Evolutionary conservation across 108 stramenopile species (phyloP), one percentile per base, ranked within the genome.

Genomic region (Hondaea fermentalgiana): DNA sequence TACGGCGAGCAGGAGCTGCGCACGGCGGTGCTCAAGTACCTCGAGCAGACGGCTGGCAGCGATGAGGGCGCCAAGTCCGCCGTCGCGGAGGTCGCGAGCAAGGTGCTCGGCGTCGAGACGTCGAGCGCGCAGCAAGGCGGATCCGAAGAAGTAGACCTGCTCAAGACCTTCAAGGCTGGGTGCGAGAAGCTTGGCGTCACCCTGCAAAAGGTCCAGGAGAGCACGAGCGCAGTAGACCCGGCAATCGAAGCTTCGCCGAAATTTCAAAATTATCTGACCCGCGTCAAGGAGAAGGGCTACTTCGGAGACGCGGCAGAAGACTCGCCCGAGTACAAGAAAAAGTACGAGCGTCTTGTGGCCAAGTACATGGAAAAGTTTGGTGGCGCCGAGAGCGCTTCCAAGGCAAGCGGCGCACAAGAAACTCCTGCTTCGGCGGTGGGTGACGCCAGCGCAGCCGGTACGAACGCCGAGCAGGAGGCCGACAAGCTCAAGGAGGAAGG

Each of bases 401-500:
- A 23, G 14, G 0, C 16, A 53, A 21, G 43, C 76, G 76, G 28
- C n/a, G 4, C 64, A 17, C 25, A 14, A 42, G 4, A 12, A 25
- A 6, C 76, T 12, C 43, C 76, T 12, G 43, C 76, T 83, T 47
- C 76, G n/a, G 5, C 76, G n/a, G 49, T 1, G 17, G 59, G 21
- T 59, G 59, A 19, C n/a, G 59, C 59, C 19, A 23, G 21, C 59
- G 59, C 19, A 59, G 59, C 19, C 17, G 42, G 8, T 23, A 69
- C 35, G 21, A 53, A 83, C 76, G 17, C 25, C 14, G 76, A 83
- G 6, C 16, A 53, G 45, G 45, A 47, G 51, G 76, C 76, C n/a
- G 76, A 83, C 76, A 83, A 83, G 23, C 51, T 83, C 76, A 83
- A 83, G 76, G 76, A 83, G 51, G 49, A 83, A 28, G 76, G 76